Evolutionary conservation across 1,139 yeast genomes (phyloP), one percentile per base, ranked within the genome.

Genomic region (Pichia sp.): DNA sequence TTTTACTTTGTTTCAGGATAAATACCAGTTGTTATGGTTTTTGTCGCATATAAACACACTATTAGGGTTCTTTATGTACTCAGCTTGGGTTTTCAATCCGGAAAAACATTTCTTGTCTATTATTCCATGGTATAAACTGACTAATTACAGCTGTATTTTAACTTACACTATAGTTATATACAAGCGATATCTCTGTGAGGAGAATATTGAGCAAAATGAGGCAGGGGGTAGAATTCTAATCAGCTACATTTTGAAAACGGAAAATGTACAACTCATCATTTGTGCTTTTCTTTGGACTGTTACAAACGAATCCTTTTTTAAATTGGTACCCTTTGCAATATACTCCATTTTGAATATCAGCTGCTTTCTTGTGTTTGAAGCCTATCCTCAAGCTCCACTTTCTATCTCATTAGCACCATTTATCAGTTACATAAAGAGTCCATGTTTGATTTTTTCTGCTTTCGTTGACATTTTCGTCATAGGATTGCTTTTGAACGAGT

Each of bases 261-360:
- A 78, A 53, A 76, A 76, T 56, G 70, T 78, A 3, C 77, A 73
- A 47, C 60, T 78, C 25, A 65, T 79, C 42, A 72, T 71, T 0
- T 70, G 68, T 57, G 66, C 74, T 1, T 57, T 66, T 23, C 65
- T 73, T 18, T 70, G 74, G 69, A 55, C 65, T 50, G 62, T 59
- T 37, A 69, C 69, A 10, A 68, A 66, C 8, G 51, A 52, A 12
- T 67, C 67, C 28, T 8, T 65, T 12, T 46, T 71, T 42, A 79
- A 79, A 57, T 55, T 78, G 19, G 46, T 72, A 13, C 77, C 83
- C 0, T 75, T 75, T 56, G 65, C 70, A n/a, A 64, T 74, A 4
- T 78, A 78, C 58, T 75, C 83, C 0, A 61, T 68, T 44, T 65
- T 78, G 58, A 78, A 78, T 58, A 58, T 78, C 47, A 62, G 70